Evolutionary conservation across 805 yeast species (phyloP), one percentile per base, ranked within the genome.

Genomic region (Myxozyma sirexii): DNA sequence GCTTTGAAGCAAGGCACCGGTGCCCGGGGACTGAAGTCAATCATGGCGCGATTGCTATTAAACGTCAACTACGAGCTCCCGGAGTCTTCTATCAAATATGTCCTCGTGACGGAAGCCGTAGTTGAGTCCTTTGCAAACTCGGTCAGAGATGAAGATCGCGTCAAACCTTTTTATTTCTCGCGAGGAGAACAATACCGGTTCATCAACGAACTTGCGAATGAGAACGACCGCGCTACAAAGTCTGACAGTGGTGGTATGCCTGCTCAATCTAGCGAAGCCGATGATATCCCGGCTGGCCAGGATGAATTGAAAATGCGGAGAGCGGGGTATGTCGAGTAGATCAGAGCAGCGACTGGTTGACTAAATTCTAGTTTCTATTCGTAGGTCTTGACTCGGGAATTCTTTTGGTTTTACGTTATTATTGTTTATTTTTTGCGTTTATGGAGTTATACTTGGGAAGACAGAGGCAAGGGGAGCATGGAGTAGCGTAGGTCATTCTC

Each of bases 1-100:
- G 83, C 87, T 0, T 65, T 81, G 35, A 70, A 72, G 27, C 83
- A 80, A 62, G 84, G 84, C 2, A 83, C 86, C 0, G 87, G 87
- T 31, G 87, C 87, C 0, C 75, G 87, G 66, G 87, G 87, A 0
- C 68, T 84, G 29, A 73, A 85, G 63, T 80, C 82, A 1, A 79
- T 82, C 4, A 74, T 84, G 79, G 86, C 65, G 12, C 27, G 60
- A 7, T 44, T 62, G n/a, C 56, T 62, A 15, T 27, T 62, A 37
- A 52, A 62, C 47, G 65, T 62, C 4, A 83, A 83, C 67, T 83
- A 79, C 68, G 86, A 83, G 49, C 80, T 84, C 65, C 86, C 86
- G 0, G 84, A 79, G n/a, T 79, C 84, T 24, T 81, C 83, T 0
- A 75, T 81, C 7, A 70, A 79, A 21, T 82, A 76, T 68, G 85